phyloP scores from a whole-genome alignment of 805 yeast species.

The Blastobotrys mokoenaii region DNA sequence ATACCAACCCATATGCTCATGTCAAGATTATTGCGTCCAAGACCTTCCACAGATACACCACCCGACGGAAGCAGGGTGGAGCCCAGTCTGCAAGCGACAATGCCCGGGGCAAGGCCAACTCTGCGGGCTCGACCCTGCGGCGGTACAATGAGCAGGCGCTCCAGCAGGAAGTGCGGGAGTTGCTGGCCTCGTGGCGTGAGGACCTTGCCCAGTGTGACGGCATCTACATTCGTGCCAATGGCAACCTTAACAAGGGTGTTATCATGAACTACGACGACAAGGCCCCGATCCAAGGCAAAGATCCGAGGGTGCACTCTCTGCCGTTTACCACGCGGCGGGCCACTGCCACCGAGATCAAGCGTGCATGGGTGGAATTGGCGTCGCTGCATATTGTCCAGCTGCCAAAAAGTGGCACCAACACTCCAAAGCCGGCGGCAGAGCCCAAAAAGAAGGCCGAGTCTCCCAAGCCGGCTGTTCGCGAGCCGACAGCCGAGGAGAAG shows the following conservation, averaged over 20 bases:
- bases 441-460: conserved; percentile 18
- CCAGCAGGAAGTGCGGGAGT: conserved; percentile 63
- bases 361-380: conserved; percentile 75
- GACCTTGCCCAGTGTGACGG: conserved; percentile 50
- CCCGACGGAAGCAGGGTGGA: conserved; percentile 97
- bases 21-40: conserved; percentile 54
- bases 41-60: conserved; percentile 89
- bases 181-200: conserved; percentile 57
- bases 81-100: conserved; percentile 89
- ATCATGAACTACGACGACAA: conserved; percentile 51
- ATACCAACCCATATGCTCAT: conserved; percentile 46
- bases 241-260: conserved; percentile 54
- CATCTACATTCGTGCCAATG: conserved; percentile 76
- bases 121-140: conserved; percentile 88
- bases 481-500: conserved; percentile 32
- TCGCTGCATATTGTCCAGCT: conserved; percentile 43
- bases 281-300: conserved; percentile 47
- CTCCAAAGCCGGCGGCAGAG: conserved; percentile 24
- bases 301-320: conserved; percentile 55
- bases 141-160: conserved; percentile 84
- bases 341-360: conserved; percentile 67
- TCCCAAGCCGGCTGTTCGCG: conserved; percentile 16
- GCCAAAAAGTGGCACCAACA: conserved; percentile 4
- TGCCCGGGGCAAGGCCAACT: conserved; percentile 89
- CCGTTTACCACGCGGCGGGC: conserved; percentile 92